These are phyloP conservation scores for Blastomyces parvus DNA, from an alignment of 2,329 filamentous ascomycete species.

Conservation along the genomic window DNA sequence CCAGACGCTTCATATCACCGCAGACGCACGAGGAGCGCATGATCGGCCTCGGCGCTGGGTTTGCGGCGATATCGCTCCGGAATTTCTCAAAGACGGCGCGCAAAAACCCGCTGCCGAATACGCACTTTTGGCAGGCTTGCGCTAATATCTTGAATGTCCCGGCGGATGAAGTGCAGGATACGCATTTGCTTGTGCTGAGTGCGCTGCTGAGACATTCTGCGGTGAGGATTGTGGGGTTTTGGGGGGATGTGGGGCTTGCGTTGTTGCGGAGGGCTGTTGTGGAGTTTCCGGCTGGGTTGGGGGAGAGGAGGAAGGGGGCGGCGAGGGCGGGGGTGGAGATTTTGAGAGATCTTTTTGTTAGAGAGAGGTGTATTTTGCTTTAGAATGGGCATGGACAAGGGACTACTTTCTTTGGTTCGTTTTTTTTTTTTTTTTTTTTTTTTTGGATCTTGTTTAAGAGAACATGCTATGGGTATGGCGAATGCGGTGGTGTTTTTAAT, in stretches of 20 bases:
- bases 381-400: slow-evolving; percentile 13
- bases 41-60: slow-evolving; percentile 75
- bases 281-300: slow-evolving; percentile 52
- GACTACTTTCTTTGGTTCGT: too few species aligned
- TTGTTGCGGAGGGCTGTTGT: slow-evolving; percentile 61
- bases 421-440: background rate
- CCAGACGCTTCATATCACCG: slow-evolving; percentile 49
- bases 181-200: slow-evolving; percentile 61
- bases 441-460: background rate
- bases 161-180: slow-evolving; percentile 56
- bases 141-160: slow-evolving; percentile 70
- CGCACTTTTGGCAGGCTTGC: slow-evolving; percentile 73
- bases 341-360: slow-evolving; percentile 29
- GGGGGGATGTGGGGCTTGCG: slow-evolving; percentile 64
- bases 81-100: slow-evolving; percentile 65
- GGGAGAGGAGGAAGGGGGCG: slow-evolving; percentile 29
- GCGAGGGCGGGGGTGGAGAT: slow-evolving; percentile 32
- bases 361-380: slow-evolving; percentile 31
- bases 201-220: slow-evolving; percentile 65
- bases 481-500: background rate
- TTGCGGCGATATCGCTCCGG: slow-evolving; percentile 69
- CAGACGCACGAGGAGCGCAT: slow-evolving; percentile 73
- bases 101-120: slow-evolving; percentile 65
- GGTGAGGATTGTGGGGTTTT: slow-evolving; percentile 67
- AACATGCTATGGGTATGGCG: background rate